Conservation (phyloP, 495 filamentous ascomycete species). For the Annulohypoxylon stygium region DNA sequence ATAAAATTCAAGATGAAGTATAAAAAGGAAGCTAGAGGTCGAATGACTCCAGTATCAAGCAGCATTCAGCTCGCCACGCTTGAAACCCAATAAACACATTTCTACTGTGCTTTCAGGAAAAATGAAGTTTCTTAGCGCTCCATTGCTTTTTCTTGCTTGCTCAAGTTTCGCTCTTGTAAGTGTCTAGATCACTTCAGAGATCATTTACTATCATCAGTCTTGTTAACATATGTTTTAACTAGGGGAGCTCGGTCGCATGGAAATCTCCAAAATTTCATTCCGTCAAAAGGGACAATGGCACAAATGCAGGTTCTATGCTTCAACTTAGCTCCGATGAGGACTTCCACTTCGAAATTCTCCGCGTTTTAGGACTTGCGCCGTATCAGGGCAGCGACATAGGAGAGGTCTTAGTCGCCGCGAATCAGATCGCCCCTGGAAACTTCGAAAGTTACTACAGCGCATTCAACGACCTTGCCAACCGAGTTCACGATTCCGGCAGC, state of each 20-base stretch:
- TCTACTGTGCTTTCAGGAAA: neutral
- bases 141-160: conserved; percentile 12
- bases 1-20: conserved; percentile 20
- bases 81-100: neutral
- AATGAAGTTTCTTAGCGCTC: conserved; percentile 21
- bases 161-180: conserved; percentile 30
- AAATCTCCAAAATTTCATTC: neutral
- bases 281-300: conserved; percentile 23
- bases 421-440: conserved; percentile 52
- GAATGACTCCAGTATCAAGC: neutral
- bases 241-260: conserved; percentile 16
- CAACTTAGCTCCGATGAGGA: conserved; percentile 45
- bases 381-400: conserved; percentile 55
- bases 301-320: conserved; percentile 31
- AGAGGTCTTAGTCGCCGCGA: conserved; percentile 55
- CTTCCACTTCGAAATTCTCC: conserved; percentile 56
- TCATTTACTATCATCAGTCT: neutral
- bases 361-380: conserved; percentile 42
- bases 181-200: neutral
- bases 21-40: neutral
- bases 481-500: conserved; percentile 26
- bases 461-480: conserved; percentile 53
- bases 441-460: conserved; percentile 52
- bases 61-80: neutral
- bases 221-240: neutral